Evolutionary conservation across 2,329 filamentous ascomycete species (phyloP).

Genomic region (Chrysoporthe austroafricana): DNA sequence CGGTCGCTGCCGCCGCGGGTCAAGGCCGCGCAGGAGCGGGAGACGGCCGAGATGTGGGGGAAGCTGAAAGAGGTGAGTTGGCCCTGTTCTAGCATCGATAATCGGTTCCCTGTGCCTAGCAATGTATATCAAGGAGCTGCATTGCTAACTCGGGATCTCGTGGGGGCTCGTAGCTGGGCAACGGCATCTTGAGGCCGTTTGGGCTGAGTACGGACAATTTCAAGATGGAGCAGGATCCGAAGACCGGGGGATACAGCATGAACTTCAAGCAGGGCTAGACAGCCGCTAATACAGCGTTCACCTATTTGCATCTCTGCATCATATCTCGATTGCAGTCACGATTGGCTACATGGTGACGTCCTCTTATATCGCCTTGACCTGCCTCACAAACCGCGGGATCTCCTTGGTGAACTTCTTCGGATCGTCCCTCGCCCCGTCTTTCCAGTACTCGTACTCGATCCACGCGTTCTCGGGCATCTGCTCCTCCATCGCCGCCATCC

Average conservation of each 20-base stretch:
- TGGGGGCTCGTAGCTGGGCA: slow-evolving; percentile 61
- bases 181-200: slow-evolving; percentile 90
- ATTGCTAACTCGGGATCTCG: not conserved
- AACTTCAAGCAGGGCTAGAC: slow-evolving; percentile 63
- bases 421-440: slow-evolving; percentile 46
- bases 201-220: slow-evolving; percentile 94
- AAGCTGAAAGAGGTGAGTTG: slow-evolving; percentile 78
- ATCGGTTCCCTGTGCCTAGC: too few relatives aligned
- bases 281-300: not conserved
- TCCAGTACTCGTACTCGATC: slow-evolving; percentile 70
- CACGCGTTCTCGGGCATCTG: slow-evolving; percentile 69
- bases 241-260: slow-evolving; percentile 91
- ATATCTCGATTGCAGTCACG: too few relatives aligned
- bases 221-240: slow-evolving; percentile 88
- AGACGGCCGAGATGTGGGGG: slow-evolving; percentile 97
- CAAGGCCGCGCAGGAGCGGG: slow-evolving; percentile 79
- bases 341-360: not conserved
- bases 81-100: too few relatives aligned
- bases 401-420: slow-evolving; percentile 45
- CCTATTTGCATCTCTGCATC: not conserved
- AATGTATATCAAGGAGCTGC: not conserved
- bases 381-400: slow-evolving; percentile 28
- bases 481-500: slow-evolving; percentile 63
- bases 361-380: slow-evolving; percentile 28
- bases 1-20: slow-evolving; percentile 67